Percentiles rank a stretch among this genome's conserved stretches.
Conservation (phyloP, 2,329 filamentous ascomycete genomes). For the Colletotrichum sp. region DNA sequence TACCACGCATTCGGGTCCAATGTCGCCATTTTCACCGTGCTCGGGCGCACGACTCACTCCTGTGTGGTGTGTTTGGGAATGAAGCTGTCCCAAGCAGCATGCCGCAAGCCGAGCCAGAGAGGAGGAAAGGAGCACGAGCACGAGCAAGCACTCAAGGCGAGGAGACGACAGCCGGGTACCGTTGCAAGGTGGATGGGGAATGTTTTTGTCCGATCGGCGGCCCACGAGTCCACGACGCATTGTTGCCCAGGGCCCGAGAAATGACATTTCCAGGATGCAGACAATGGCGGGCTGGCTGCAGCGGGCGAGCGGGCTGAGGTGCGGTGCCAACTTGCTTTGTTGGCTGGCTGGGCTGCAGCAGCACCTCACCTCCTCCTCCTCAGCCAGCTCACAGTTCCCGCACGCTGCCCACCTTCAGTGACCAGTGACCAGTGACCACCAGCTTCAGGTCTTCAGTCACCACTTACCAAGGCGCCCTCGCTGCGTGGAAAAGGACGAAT, state of each 20-base stretch:
- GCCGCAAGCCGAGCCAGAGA: neutral
- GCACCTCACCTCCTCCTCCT: neutral
- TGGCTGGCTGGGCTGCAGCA: neutral
- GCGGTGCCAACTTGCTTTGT: neutral
- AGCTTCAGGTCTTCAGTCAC: neutral
- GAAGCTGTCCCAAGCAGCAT: neutral
- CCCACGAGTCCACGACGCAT: slow-evolving; percentile 6
- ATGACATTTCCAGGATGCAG: slow-evolving; percentile 11
- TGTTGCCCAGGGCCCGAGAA: slow-evolving; percentile 3
- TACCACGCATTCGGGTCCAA: slow-evolving; percentile 41
- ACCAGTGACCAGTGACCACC: neutral
- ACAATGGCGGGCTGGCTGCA: neutral
- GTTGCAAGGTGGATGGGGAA: slow-evolving; percentile 13
- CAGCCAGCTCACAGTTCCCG: neutral
- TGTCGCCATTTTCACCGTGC: slow-evolving; percentile 13
- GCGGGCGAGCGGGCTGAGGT: neutral
- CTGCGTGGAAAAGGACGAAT: neutral
- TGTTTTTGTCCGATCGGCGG: slow-evolving; percentile 15
- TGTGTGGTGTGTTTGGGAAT: neutral
- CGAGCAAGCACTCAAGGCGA: neutral
- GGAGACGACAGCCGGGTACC: slow-evolving; percentile 1
- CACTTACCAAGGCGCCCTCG: neutral
- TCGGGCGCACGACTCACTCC: neutral
- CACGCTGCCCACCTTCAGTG: neutral
- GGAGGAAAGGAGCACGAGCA: neutral